Base-by-base conservation (phyloP, 2,329 filamentous ascomycete species). In the Scedosporium aurantiacum region DNA sequence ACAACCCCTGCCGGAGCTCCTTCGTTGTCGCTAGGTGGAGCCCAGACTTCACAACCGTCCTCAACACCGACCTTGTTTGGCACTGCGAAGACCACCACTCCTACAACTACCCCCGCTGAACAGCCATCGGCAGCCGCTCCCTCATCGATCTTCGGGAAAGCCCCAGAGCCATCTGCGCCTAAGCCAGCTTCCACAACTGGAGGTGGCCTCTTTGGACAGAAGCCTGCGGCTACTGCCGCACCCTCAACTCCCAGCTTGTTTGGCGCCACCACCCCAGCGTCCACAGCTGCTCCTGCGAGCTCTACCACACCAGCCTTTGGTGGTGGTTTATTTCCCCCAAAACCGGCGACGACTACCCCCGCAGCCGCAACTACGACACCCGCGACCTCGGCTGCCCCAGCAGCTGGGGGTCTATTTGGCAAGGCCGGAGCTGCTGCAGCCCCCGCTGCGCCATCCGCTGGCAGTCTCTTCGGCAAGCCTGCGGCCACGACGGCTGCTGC, bases 401-500 rank as follows among this genome's bases (percentile, higher is more conserved):
- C 58, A 61, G 32, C 64, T 56, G 25, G 63, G 21, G 64, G 64
- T 43, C 62, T 67, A 40, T 70, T 68, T 60, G 58, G 45, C 4
- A 55, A 52, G n/a, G 45, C 58, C 18, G 28, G 43, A 21, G 43
- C 37, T 27, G n/a, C 58, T 6, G 10, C 45, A 43, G 40, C 58
- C 2, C 45, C 58, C 4, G 45, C 58, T 12, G 27, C 45, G n/a
- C 16, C 67, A 62, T 60, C 67, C 28, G 61, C 66, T 57, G 65
- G 66, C 52, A 65, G 67, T n/a, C 61, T 72, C 52, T 68, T 72
- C 52, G 63, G 67, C 5, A 68, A 67, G 12, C 64, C 70, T 56
- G 62, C 65, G 16, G 16, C 43, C 43, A 63, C 72, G 2, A 64
- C 72, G n/a, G 27, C 60, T 40, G 50, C 57, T 8, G 28, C 71